Percentiles rank a stretch among this genome's conserved stretches.
These are phyloP conservation scores for Lichtheimia ramosa DNA, from an alignment of 371 early-diverging fungal genomes.

Conservation along the genomic window DNA sequence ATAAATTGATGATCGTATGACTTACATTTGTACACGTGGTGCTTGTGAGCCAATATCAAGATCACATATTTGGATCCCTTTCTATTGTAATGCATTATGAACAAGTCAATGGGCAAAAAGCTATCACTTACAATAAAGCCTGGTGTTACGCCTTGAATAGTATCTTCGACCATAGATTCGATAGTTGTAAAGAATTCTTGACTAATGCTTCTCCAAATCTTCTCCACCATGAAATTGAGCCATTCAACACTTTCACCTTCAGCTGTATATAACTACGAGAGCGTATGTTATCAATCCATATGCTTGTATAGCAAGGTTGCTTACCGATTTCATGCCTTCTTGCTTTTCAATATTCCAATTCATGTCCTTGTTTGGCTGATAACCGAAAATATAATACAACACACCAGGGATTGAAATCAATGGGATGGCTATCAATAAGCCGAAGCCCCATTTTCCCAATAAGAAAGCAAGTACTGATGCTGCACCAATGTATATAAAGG, in stretches of 20 bases:
- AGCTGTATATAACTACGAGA: constrained; percentile 34
- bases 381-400: constrained; percentile 34
- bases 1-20: neutral
- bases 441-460: constrained; percentile 22
- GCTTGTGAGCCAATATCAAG: constrained; percentile 50
- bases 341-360: constrained; percentile 41
- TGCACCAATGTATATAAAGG: constrained; percentile 28
- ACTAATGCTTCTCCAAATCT: constrained; percentile 45
- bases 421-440: constrained; percentile 17
- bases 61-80: constrained; percentile 37
- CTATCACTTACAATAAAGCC: constrained; percentile 30
- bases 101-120: neutral
- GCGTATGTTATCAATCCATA: too few species aligned
- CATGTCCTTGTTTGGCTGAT: constrained; percentile 15
- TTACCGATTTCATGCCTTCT: constrained; percentile 34
- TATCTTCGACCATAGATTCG: constrained; percentile 40
- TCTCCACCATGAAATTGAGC: constrained; percentile 44
- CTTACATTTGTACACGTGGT: constrained; percentile 44
- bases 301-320: too few species aligned
- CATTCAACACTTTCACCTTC: constrained; percentile 49
- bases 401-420: constrained; percentile 19
- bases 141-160: constrained; percentile 28
- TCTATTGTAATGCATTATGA: constrained; percentile 17
- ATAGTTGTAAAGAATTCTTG: constrained; percentile 32
- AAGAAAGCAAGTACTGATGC: constrained; percentile 26